Evolutionary conservation across 495 filamentous ascomycete species (phyloP).

Genomic region (Rhypophila decipiens): DNA sequence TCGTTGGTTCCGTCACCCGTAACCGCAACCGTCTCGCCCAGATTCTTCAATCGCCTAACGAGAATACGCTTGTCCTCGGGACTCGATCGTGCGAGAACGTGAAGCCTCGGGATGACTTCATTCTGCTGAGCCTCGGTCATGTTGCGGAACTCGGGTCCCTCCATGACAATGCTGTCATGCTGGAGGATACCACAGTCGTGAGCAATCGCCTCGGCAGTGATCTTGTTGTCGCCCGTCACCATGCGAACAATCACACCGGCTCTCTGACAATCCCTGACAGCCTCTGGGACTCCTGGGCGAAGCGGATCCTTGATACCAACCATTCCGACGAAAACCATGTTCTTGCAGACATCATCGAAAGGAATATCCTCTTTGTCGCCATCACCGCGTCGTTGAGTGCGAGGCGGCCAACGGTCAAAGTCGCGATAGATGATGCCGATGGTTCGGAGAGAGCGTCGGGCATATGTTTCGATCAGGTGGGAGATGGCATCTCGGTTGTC

Average conservation of each 20-base stretch:
- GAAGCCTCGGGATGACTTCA: conserved; percentile 63
- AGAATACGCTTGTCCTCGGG: conserved; percentile 84
- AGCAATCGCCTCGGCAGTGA: conserved; percentile 78
- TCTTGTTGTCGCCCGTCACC: conserved; percentile 83
- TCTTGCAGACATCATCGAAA: conserved; percentile 66
- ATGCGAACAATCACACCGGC: conserved; percentile 83
- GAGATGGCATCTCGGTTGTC: conserved; percentile 56
- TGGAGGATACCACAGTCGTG: conserved; percentile 78
- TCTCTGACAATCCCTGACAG: conserved; percentile 64
- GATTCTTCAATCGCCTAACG: conserved; percentile 64
- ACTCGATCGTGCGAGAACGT: conserved; percentile 79
- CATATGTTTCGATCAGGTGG: conserved; percentile 67
- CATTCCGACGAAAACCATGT: conserved; percentile 71
- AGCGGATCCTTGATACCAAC: conserved; percentile 88
- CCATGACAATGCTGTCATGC: conserved; percentile 66
- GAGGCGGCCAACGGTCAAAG: conserved; percentile 83
- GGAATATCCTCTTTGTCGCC: conserved; percentile 63
- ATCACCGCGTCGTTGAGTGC: conserved; percentile 55
- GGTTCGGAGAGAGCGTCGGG: conserved; percentile 74
- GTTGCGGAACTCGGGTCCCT: conserved; percentile 77
- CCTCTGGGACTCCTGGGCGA: conserved; percentile 69
- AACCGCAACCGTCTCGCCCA: conserved; percentile 76
- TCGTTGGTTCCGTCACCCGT: conserved; percentile 91
- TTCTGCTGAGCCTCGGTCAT: conserved; percentile 66
- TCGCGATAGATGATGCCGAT: conserved; percentile 85